These are phyloP conservation scores for Lactarius trivialis DNA, from an alignment of 768 basidiomycete genomes.

Conservation along the genomic window DNA sequence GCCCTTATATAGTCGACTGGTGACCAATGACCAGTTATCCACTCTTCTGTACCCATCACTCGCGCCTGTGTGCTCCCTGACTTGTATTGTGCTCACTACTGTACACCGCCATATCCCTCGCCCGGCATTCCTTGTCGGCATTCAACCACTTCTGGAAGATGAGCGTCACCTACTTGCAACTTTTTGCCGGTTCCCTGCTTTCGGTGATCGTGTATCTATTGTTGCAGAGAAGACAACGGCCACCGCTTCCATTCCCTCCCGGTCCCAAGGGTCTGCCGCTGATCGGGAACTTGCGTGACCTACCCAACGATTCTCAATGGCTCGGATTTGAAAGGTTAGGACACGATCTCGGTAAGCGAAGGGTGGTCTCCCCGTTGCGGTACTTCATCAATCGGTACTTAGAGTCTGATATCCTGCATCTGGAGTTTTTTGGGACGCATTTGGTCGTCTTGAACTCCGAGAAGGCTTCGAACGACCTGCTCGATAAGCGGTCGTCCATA, in stretches of 20 bases:
- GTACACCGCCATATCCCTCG: not conserved
- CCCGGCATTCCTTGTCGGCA: not conserved
- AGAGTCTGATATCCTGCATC: slow-evolving; percentile 27
- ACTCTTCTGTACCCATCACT: not conserved
- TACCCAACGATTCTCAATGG: slow-evolving; percentile 22
- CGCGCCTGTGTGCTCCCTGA: not conserved
- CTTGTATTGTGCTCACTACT: not conserved
- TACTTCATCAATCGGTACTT: not conserved
- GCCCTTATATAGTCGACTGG: not conserved
- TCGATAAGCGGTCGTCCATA: slow-evolving; percentile 28
- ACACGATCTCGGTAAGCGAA: slow-evolving; percentile 20
- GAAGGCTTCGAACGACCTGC: slow-evolving; percentile 28
- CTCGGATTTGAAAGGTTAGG: slow-evolving; percentile 20
- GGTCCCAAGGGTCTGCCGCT: slow-evolving; percentile 23
- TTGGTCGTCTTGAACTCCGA: slow-evolving; percentile 29
- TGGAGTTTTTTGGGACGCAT: slow-evolving; percentile 25
- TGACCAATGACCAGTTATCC: not conserved
- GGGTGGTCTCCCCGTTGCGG: not conserved
- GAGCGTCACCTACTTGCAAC: not conserved
- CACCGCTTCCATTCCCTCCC: slow-evolving; percentile 7
- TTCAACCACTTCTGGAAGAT: not conserved
- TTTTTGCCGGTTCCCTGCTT: not conserved
- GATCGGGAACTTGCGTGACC: slow-evolving; percentile 22
- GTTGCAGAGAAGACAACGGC: not conserved
- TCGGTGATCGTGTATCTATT: not conserved